Percentiles rank a stretch among this genome's conserved stretches.
Evolutionary conservation across 2,329 filamentous ascomycete species (phyloP).

Genomic region (Venturia effusa): DNA sequence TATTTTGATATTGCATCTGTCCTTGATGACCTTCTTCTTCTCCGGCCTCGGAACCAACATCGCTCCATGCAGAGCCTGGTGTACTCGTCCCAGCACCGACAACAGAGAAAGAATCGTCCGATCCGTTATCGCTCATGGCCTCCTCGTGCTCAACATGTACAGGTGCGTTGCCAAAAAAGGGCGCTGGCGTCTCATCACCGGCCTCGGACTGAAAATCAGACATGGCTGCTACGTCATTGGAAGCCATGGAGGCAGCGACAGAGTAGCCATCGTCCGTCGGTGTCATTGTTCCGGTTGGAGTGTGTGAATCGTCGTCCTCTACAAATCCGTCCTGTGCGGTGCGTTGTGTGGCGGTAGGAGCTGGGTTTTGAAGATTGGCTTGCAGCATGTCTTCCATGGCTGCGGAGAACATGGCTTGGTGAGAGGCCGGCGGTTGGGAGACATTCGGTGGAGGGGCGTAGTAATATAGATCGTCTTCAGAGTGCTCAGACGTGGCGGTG

Average conservation of each 20-base stretch:
- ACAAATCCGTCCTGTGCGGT: constrained; percentile 11
- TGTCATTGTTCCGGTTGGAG: constrained; percentile 25
- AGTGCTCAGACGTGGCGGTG: neutral
- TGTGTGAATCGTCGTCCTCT: constrained; percentile 21
- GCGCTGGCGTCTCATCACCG: constrained; percentile 5
- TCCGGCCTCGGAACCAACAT: constrained; percentile 29
- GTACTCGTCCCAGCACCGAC: constrained; percentile 22
- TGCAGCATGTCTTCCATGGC: constrained; percentile 9
- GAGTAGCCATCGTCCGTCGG: constrained; percentile 27
- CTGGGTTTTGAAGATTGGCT: constrained; percentile 2
- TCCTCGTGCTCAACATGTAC: constrained; percentile 20
- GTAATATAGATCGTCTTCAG: constrained; percentile 6
- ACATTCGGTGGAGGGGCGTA: constrained; percentile 9
- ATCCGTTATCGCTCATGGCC: constrained; percentile 22
- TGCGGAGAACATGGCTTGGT: constrained; percentile 3
- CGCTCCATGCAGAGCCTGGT: constrained; percentile 26
- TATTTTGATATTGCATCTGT: neutral
- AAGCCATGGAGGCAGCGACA: constrained; percentile 16
- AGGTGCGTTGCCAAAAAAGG: neutral
- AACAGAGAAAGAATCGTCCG: constrained; percentile 17
- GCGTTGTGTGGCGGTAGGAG: neutral
- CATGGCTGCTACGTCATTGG: constrained; percentile 23
- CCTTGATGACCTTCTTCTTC: constrained; percentile 19
- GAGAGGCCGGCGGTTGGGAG: neutral
- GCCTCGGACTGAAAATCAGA: constrained; percentile 11